Conservation (phyloP, 2,329 filamentous ascomycete species). For the Madurella mycetomatis region DNA sequence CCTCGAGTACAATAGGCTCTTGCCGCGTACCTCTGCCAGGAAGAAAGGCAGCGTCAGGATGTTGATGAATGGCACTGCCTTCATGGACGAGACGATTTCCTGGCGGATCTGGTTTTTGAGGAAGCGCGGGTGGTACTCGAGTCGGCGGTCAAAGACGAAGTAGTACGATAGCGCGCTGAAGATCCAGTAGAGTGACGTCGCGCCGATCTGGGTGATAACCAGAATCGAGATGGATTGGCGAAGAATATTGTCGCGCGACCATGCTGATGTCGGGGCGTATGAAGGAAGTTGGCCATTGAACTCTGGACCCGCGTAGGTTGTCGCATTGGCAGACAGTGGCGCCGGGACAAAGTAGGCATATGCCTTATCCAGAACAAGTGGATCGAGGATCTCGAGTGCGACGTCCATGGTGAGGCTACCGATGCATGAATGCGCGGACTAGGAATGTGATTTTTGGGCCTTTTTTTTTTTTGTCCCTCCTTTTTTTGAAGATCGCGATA, state of each 20-base stretch:
- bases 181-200: conserved; percentile 50
- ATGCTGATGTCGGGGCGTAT: conserved; percentile 26
- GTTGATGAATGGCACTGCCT: conserved; percentile 41
- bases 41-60: conserved; percentile 43
- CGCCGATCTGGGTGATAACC: conserved; percentile 37
- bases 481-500: neutral
- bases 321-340: conserved; percentile 6
- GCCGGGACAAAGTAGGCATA: conserved; percentile 38
- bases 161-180: conserved; percentile 68
- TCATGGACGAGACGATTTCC: conserved; percentile 41
- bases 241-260: conserved; percentile 39
- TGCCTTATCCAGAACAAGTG: conserved; percentile 37
- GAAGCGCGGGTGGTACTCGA: conserved; percentile 45
- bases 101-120: conserved; percentile 44
- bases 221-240: conserved; percentile 38
- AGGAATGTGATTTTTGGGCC: neutral
- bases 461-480: neutral
- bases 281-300: conserved; percentile 8
- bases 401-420: conserved; percentile 32
- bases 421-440: neutral
- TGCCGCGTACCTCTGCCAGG: conserved; percentile 44
- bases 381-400: conserved; percentile 39
- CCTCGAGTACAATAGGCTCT: conserved; percentile 39
- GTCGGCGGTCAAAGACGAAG: conserved; percentile 53
- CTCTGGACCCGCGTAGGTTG: conserved; percentile 10